phyloP scores from a whole-genome alignment of 108 stramenopile genomes.

The Cyclostephanos invisitatus region DNA sequence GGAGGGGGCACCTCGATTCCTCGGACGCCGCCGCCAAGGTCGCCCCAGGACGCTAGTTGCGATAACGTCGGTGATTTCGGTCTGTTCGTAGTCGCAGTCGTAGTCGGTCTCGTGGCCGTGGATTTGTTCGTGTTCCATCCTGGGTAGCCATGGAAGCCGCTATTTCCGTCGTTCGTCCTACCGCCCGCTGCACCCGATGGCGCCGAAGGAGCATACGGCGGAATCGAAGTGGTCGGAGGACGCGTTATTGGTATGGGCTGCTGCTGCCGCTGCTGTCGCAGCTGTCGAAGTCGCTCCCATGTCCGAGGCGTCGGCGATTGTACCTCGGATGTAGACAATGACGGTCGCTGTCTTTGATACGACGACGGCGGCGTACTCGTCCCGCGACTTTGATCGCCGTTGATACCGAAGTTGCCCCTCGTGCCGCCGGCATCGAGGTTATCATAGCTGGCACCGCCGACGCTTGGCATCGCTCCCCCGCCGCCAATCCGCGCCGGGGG shows the following conservation, averaged over 20 bases:
- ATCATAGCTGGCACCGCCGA: background rate
- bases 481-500: background rate
- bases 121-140: background rate
- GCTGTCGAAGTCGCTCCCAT: background rate
- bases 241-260: background rate
- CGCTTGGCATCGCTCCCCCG: background rate
- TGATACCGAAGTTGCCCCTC: background rate
- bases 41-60: conserved; percentile 1
- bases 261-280: conserved; percentile 1
- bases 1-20: background rate
- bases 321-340: background rate
- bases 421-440: background rate
- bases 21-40: background rate
- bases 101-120: background rate
- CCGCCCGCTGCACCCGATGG: too few relatives aligned
- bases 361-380: background rate
- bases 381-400: background rate
- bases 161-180: background rate
- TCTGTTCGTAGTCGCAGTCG: background rate
- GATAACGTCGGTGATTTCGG: background rate
- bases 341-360: background rate
- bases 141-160: background rate
- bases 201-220: too few relatives aligned
- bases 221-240: too few relatives aligned
- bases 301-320: background rate